A percentile compares a stretch with the other conserved stretches of the same genome.
phyloP scores from a whole-genome alignment of 805 yeast species.

The Grigorovia yakushimaensis region DNA sequence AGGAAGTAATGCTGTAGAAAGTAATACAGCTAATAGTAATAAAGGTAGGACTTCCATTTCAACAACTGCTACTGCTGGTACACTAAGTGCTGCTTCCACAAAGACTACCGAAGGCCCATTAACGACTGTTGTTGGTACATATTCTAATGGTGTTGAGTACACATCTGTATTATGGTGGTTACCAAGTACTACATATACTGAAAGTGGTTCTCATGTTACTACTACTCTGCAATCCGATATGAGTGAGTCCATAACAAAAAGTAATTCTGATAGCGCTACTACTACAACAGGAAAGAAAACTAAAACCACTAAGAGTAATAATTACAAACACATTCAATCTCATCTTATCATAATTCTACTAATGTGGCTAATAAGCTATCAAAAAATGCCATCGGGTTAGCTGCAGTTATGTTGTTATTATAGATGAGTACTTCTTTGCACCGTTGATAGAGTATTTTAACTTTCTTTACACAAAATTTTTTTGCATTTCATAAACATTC shows the following conservation, averaged over 20 bases:
- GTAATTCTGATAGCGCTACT: not conserved
- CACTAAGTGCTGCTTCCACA: slow-evolving; percentile 1
- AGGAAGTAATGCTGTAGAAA: slow-evolving; percentile 2
- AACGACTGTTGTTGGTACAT: slow-evolving; percentile 13
- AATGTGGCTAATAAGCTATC: not conserved
- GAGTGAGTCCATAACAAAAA: not conserved
- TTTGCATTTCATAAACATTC: not conserved
- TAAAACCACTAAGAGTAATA: not conserved
- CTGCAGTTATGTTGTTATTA: not conserved
- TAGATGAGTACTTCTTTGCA: not conserved
- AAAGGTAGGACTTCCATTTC: not conserved
- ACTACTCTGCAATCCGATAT: not conserved
- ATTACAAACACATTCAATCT: not conserved
- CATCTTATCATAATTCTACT: slow-evolving; percentile 1
- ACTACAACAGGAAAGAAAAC: not conserved
- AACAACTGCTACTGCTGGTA: not conserved
- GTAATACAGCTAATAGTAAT: not conserved
- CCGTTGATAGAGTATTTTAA: not conserved
- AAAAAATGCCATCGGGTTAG: not conserved
- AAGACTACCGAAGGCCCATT: slow-evolving; percentile 12
- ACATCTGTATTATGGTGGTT: slow-evolving; percentile 27
- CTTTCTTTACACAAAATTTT: not conserved
- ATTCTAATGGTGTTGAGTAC: slow-evolving; percentile 16
- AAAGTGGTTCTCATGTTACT: not conserved
- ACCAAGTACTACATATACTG: slow-evolving; percentile 12